Evolutionary conservation across 768 basidiomycete species (phyloP).

Genomic region (Tulasnella sp.): DNA sequence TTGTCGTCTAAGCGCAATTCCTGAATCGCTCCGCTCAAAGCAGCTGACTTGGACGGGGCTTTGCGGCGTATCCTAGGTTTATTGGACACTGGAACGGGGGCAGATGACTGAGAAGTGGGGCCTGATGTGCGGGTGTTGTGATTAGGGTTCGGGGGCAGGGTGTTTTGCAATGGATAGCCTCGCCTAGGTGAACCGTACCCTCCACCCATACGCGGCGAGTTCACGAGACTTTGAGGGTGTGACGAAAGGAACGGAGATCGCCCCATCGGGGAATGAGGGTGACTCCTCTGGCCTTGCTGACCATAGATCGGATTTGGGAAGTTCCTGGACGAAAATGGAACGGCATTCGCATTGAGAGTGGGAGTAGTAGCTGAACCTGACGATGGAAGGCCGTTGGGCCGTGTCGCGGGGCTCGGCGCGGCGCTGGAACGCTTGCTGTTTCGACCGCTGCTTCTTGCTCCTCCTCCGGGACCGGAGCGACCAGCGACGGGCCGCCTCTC

Average conservation of each 20-base stretch:
- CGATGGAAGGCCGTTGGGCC: neutral
- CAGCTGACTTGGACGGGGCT: neutral
- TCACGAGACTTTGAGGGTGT: constrained; percentile 8
- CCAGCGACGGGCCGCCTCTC: constrained; percentile 10
- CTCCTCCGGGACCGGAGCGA: neutral
- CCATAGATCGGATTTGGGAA: constrained; percentile 11
- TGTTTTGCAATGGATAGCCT: neutral
- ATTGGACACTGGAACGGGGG: neutral
- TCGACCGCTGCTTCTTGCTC: constrained; percentile 21
- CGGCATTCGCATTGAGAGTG: constrained; percentile 3
- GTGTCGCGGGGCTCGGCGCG: constrained; percentile 21
- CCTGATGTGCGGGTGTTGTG: constrained; percentile 2
- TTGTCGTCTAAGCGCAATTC: constrained; percentile 3
- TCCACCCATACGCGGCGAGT: constrained; percentile 23
- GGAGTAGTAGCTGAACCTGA: neutral
- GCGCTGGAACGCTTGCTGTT: constrained; percentile 26
- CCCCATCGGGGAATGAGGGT: constrained; percentile 22
- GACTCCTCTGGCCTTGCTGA: constrained; percentile 5
- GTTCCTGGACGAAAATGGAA: constrained; percentile 1
- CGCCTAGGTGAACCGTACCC: neutral
- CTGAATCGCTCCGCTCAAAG: constrained; percentile 6
- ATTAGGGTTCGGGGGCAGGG: constrained; percentile 5
- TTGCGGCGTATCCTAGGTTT: constrained; percentile 2
- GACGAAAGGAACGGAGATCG: constrained; percentile 20
- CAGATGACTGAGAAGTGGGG: constrained; percentile 12